Base-by-base conservation (phyloP, 169 alveolate genomes). In the Ichthyophthirius multifiliis region DNA sequence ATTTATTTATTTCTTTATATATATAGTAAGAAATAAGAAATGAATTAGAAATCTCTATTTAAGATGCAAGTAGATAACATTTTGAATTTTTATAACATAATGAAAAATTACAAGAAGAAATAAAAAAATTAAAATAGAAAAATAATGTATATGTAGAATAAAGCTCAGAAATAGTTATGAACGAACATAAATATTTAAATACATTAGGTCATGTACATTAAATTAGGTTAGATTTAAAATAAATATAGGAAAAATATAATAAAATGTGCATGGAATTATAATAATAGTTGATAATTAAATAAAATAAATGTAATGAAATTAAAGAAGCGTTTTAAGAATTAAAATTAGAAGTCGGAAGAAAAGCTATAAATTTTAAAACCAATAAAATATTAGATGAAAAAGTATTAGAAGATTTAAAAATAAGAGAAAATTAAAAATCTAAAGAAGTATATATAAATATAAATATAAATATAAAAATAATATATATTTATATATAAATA, bases 171-270 rank as follows among this genome's bases (percentile, higher is more conserved):
- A 92, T 65, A 5, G 73, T 86, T 3, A 92, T 89, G 94, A 89
- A 84, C 64, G 90, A 85, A 43, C 94, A 89, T 64, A 92, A 92
- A 65, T 92, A 92, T 74, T 64, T 86, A 34, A 92, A 89, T 73
- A 92, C 96, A 27, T 81, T 92, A 34, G 93, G 93, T 9, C 88
- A 92, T 76, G 96, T 92, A 10, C 94, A 92, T 83, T 85, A 92
- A 77, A 92, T 92, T 15, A 67, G 93, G 44, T 62, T 86, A 63
- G 90, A 92, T 62, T 67, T 92, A 37, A 74, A 92, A 74, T 88
- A 89, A 65, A 86, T 92, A 7, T 75, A 89, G 39, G 90, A 87
- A 27, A 76, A 86, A 27, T 92, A 92, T 76, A 87, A 92, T 65
- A 76, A 83, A 43, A 89, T 91, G 96, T 93, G 94, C 20, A 27